Base-by-base conservation (phyloP, 2,329 filamentous ascomycete species). In the Cladosporium austrohemisphaericum region DNA sequence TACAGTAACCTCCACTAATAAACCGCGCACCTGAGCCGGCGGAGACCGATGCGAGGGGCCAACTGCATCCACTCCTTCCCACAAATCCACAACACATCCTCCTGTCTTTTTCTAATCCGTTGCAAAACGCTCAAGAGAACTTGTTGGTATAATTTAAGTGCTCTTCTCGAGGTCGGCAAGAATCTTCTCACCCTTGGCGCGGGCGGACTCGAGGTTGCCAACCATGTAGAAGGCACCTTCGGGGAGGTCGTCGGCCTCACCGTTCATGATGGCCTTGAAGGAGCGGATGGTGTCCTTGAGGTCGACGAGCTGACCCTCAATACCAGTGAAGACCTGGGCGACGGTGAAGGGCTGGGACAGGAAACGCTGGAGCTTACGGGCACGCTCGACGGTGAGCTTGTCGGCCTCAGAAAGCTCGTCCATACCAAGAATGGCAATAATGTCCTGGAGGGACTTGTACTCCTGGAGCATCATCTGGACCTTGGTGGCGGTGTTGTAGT, bases 381-480 rank as follows among this genome's bases (percentile, higher is more conserved):
- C 93, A 85, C 93, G 93, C 86, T 98, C 93, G 82, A 98, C 93
- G 66, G 93, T 97, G 68, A 98, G 85, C 86, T 98, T 96, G 77
- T 98, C 93, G 67, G 88, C 87, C 82, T 97, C 93, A 60, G 93
- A 97, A 77, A 98, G 79, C 75, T 98, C 93, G 76, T 98, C 93
- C 93, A 98, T 97, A 86, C 92, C 92, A 73, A 97, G 78, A 90
- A 98, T 98, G 76, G 93, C 93, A 81, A 68, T 68, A 85, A 98
- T 98, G 81, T 98, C 93, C 81, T 98, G 93, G 63, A 98, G 89
- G 60, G 92, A 97, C 88, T 97, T 97, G 88, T 98, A 98, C 83
- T 97, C 93, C 80, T 98, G 93, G 72, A 98, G 86, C 77, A 96
- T 97, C 80, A 95, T 90, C 82, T 98, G 93, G 70, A 98, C 93